Percentiles rank a stretch among this genome's conserved stretches.
Conservation (phyloP, 2,329 filamentous ascomycete species). For the Leptographium radiaticola region DNA sequence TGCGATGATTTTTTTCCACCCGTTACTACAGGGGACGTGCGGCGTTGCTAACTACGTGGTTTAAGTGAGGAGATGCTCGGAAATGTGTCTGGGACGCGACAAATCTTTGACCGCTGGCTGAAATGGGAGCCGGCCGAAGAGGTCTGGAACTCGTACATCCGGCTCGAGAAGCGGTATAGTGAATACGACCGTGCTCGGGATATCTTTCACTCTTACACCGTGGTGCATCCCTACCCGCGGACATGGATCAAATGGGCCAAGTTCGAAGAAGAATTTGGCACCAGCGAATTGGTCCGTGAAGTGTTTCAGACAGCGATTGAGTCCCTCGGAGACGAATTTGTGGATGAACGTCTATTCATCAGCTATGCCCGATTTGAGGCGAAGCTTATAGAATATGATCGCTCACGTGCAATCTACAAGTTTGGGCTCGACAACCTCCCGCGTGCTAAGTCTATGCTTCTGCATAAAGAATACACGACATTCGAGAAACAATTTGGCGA, state of each 20-base stretch:
- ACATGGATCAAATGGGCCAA: slow-evolving; percentile 99
- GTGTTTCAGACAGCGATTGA: slow-evolving; percentile 85
- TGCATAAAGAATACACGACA: slow-evolving; percentile 91
- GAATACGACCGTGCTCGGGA: slow-evolving; percentile 83
- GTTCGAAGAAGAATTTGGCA: slow-evolving; percentile 93
- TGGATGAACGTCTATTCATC: slow-evolving; percentile 92
- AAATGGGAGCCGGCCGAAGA: slow-evolving; percentile 94
- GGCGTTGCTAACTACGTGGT: slow-evolving; percentile 47
- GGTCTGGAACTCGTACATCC: slow-evolving; percentile 93
- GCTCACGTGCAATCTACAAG: slow-evolving; percentile 89
- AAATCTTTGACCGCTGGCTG: slow-evolving; percentile 98
- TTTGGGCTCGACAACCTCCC: slow-evolving; percentile 88
- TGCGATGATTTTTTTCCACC: not conserved
- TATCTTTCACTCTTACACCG: slow-evolving; percentile 81
- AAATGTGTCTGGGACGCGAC: slow-evolving; percentile 80
- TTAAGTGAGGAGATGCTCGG: slow-evolving; percentile 78
- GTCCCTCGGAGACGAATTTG: slow-evolving; percentile 82
- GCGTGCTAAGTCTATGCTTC: slow-evolving; percentile 65
- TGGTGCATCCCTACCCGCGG: slow-evolving; percentile 83
- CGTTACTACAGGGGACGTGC: not conserved
- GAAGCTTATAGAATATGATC: slow-evolving; percentile 89
- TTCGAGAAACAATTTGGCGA: slow-evolving; percentile 99
- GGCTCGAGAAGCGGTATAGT: slow-evolving; percentile 87
- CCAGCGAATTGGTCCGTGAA: slow-evolving; percentile 79
- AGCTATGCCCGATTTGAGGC: slow-evolving; percentile 91